A percentile compares a stretch with the other conserved stretches of the same genome.
phyloP scores from a whole-genome alignment of 768 basidiomycete genomes.

The Megacollybia marginata region DNA sequence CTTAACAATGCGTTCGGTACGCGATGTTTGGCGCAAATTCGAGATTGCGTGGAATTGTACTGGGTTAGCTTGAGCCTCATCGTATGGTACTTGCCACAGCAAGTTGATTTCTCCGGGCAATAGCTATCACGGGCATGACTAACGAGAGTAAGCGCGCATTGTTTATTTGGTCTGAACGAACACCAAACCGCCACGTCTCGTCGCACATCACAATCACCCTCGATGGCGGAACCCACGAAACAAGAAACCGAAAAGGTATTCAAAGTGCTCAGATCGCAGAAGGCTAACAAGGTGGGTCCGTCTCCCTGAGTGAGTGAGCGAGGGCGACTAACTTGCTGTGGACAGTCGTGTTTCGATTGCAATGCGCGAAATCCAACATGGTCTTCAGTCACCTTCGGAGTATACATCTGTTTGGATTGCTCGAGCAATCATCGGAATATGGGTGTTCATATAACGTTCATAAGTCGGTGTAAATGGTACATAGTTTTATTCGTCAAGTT shows the following conservation, averaged over 20 bases:
- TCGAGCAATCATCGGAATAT: conserved; percentile 92
- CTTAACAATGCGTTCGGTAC: no score
- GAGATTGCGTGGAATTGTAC: no score
- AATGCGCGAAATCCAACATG: conserved; percentile 94
- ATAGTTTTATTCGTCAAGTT: conserved; percentile 95
- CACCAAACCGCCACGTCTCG: no score
- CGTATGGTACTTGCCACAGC: no score
- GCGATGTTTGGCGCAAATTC: no score
- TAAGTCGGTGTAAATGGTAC: no score
- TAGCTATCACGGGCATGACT: no score
- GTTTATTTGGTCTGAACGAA: no score
- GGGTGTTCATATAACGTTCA: conserved; percentile 98
- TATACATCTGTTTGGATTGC: conserved; percentile 97
- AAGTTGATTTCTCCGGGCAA: no score
- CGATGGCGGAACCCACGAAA: conserved; percentile 76
- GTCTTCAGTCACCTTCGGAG: conserved; percentile 93
- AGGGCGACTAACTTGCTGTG: conserved; percentile 2
- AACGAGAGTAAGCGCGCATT: no score
- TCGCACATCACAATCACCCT: not conserved
- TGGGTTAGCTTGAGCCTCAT: no score
- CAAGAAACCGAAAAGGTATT: conserved; percentile 86
- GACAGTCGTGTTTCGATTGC: conserved; percentile 96
- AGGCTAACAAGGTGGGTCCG: conserved; percentile 70
- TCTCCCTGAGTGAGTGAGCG: no score
- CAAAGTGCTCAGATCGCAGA: conserved; percentile 72